Percentiles rank a stretch among this genome's conserved stretches.
phyloP scores from a whole-genome alignment of 495 filamentous ascomycete species.

The Ramalina intermedia region DNA sequence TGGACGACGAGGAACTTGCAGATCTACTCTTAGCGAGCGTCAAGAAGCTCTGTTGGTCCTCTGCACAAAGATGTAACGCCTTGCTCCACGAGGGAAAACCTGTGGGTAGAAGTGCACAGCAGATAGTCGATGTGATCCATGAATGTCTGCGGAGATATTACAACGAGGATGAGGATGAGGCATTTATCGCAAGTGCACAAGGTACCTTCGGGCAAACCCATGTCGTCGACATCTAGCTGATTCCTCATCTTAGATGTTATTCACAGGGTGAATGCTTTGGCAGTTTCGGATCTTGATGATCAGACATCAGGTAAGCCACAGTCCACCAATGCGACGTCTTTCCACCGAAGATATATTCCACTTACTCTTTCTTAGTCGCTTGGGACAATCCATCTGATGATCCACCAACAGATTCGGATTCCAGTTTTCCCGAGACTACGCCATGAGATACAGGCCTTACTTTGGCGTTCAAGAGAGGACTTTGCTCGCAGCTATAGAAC shows the following conservation, averaged over 20 bases:
- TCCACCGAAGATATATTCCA: background rate
- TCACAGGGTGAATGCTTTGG: slow-evolving; percentile 6
- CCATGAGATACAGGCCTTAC: background rate
- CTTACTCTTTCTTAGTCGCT: slow-evolving; percentile 4
- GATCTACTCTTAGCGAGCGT: slow-evolving; percentile 22
- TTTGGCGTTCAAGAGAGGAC: too few relatives aligned
- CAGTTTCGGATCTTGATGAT: slow-evolving; percentile 13
- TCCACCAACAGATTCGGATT: slow-evolving; percentile 12
- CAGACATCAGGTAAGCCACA: slow-evolving; percentile 8
- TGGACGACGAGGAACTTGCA: slow-evolving; percentile 18
- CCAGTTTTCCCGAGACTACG: slow-evolving; percentile 4
- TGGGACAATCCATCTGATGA: slow-evolving; percentile 13
- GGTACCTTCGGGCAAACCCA: slow-evolving; percentile 19
- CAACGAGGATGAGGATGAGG: slow-evolving; percentile 28
- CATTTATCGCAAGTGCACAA: slow-evolving; percentile 21
- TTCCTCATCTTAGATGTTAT: slow-evolving; percentile 5
- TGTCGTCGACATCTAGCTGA: slow-evolving; percentile 1
- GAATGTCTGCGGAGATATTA: slow-evolving; percentile 30
- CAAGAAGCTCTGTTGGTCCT: slow-evolving; percentile 22
- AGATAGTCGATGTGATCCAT: slow-evolving; percentile 25
- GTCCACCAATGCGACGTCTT: background rate
- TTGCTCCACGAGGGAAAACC: slow-evolving; percentile 8
- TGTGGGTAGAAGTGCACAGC: slow-evolving; percentile 23
- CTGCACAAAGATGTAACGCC: slow-evolving; percentile 22
- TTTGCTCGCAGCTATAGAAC: background rate